phyloP scores from a whole-genome alignment of 352 stramenopile species.

The Globisporangium recalcitrans region DNA sequence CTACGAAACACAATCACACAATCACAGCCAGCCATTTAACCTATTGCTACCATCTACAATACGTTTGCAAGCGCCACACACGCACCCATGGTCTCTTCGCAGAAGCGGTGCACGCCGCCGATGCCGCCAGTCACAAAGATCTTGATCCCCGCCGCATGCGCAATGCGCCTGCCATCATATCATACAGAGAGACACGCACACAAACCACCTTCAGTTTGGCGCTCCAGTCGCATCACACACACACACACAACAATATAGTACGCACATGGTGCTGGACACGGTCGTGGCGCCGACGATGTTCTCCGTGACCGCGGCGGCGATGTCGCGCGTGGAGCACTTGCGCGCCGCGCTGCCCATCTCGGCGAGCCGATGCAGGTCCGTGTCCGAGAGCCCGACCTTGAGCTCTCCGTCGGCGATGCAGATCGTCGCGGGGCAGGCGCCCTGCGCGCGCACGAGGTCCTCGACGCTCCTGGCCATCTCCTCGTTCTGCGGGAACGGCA shows the following conservation, averaged over 20 bases:
- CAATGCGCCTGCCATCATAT: slow-evolving; percentile 68
- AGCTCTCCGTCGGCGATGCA: slow-evolving; percentile 93
- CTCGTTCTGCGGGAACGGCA: slow-evolving; percentile 98
- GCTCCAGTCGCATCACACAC: background rate
- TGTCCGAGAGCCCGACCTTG: slow-evolving; percentile 58
- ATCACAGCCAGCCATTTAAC: background rate
- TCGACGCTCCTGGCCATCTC: slow-evolving; percentile 91
- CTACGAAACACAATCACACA: slow-evolving; percentile 24
- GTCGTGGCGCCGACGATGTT: slow-evolving; percentile 91
- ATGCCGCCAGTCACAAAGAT: slow-evolving; percentile 98
- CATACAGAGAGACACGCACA: slow-evolving; percentile 1
- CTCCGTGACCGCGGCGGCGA: slow-evolving; percentile 68
- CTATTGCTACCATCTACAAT: background rate
- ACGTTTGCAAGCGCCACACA: background rate
- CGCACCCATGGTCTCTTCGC: slow-evolving; percentile 88
- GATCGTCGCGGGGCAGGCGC: slow-evolving; percentile 93
- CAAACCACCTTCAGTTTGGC: background rate
- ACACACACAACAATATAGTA: background rate
- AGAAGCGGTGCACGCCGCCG: slow-evolving; percentile 95
- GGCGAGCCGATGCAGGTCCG: slow-evolving; percentile 53
- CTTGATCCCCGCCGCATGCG: slow-evolving; percentile 90
- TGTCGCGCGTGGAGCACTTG: slow-evolving; percentile 84
- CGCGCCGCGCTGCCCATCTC: slow-evolving; percentile 56
- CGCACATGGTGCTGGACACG: slow-evolving; percentile 94
- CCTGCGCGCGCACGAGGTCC: slow-evolving; percentile 80